Evolutionary conservation across 1,284 basidiomycete genomes (phyloP), one percentile per base, ranked within the genome.

Genomic region (Ustilago sp.): DNA sequence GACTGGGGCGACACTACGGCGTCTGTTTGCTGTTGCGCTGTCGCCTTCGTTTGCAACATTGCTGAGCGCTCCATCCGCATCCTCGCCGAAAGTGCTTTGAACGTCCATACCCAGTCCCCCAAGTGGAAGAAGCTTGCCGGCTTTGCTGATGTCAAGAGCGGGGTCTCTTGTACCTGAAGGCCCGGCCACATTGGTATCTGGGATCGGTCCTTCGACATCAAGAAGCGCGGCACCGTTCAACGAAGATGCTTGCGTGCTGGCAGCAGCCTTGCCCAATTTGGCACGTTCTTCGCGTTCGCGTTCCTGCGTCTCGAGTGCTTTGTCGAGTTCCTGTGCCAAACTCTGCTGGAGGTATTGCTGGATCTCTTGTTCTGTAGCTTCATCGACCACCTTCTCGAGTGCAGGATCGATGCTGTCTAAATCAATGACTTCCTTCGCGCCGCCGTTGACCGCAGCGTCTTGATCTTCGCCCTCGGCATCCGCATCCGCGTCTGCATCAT

Each of bases 391-490:
- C 32, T 77, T 78, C 15, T 84, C 83, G 15, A 80, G 47, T 3
- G 61, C 74, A 2, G 75, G 75, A 48, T 81, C 78, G 47, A 77
- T 68, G 32, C n/a, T 48, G 41, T 66, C 60, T 34, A 59, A 41
- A 17, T 51, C 55, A 19, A 64, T 64, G n/a, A 51, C 53, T 3
- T 36, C 59, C 36, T 57, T 84, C 81, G 80, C 71, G 81, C 69
- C 68, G 74, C 39, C 36, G 41, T 52, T 51, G 17, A 48, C 61
- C 15, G 39, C 65, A 15, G n/a, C 23, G 23, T 28, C 52, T 11
- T 55, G 41, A 8, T 43, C 48, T 54, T 81, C 75, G 28, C 48
- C 74, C 38, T 93, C 92, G 66, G 91, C 90, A 6, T 89, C 89
- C 28, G 88, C 69, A 35, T 82, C 77, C 53, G 67, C 80, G 67